These are phyloP conservation scores for Herpotrichia juniperi DNA, from an alignment of 2,329 filamentous ascomycete species.

Conservation along the genomic window DNA sequence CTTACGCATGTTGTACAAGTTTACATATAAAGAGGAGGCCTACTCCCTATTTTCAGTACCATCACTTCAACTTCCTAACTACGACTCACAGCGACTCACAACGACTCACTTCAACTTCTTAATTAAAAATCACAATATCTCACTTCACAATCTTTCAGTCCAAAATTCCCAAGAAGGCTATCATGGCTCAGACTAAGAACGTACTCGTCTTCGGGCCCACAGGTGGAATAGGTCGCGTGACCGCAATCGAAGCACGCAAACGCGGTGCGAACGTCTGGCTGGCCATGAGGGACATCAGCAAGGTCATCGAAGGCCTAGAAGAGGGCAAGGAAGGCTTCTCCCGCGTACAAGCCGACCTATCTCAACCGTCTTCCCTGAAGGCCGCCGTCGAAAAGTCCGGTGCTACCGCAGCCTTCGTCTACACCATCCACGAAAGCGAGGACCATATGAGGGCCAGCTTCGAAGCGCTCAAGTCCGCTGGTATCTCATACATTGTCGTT, in stretches of 20 bases:
- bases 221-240: conserved; percentile 51
- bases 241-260: conserved; percentile 48
- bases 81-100: no score
- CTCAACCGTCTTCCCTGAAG: conserved; percentile 47
- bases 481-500: conserved; percentile 54
- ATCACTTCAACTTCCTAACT: no score
- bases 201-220: conserved; percentile 60
- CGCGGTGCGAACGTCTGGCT: conserved; percentile 54
- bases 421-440: conserved; percentile 38
- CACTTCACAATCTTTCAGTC: no score
- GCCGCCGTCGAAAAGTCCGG: conserved; percentile 49
- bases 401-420: conserved; percentile 58
- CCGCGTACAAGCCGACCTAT: conserved; percentile 55
- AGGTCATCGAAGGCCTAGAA: conserved; percentile 48
- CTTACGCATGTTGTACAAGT: no score
- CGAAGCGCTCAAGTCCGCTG: conserved; percentile 53
- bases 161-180: no score
- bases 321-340: conserved; percentile 39
- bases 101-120: no score
- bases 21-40: no score
- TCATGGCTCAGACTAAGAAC: no score
- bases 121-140: no score
- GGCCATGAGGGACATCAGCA: conserved; percentile 55
- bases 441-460: conserved; percentile 52
- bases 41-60: no score